Conservation (phyloP, 805 yeast genomes). For the Metschnikowia cubensis region DNA sequence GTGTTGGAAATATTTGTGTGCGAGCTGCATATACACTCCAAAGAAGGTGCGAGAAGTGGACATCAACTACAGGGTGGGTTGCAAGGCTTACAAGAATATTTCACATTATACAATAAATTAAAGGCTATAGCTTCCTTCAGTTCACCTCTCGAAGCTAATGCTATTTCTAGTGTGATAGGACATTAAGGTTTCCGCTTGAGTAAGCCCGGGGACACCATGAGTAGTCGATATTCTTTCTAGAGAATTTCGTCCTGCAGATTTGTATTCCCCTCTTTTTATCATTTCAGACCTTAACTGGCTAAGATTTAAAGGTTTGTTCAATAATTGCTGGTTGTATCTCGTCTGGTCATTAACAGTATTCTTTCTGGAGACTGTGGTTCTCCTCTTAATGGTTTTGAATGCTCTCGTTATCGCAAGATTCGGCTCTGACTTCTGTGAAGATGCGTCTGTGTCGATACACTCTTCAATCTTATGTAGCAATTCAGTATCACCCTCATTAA, state of each 20-base stretch:
- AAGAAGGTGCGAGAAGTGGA: neutral
- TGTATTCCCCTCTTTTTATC: constrained; percentile 36
- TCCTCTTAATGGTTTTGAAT: constrained; percentile 33
- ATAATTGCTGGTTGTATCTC: constrained; percentile 20
- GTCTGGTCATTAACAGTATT: constrained; percentile 21
- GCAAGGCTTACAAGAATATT: neutral
- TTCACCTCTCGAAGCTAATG: constrained; percentile 25
- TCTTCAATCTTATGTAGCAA: constrained; percentile 32
- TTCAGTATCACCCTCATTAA: constrained; percentile 33
- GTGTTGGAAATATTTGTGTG: neutral
- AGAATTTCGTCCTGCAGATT: constrained; percentile 28
- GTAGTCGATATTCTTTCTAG: constrained; percentile 41
- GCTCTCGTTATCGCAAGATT: constrained; percentile 20
- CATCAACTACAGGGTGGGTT: neutral
- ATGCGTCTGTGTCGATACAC: constrained; percentile 18
- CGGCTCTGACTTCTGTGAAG: constrained; percentile 10
- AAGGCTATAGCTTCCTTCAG: neutral
- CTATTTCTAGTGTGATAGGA: constrained; percentile 42
- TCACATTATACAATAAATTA: neutral
- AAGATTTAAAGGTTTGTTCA: constrained; percentile 32
- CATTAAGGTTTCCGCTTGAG: constrained; percentile 46
- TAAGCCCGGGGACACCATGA: constrained; percentile 47
- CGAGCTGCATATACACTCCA: neutral
- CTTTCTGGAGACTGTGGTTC: constrained; percentile 24
- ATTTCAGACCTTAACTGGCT: constrained; percentile 35